Conservation (phyloP, 768 basidiomycete species). For the Mycena capillaripes region DNA sequence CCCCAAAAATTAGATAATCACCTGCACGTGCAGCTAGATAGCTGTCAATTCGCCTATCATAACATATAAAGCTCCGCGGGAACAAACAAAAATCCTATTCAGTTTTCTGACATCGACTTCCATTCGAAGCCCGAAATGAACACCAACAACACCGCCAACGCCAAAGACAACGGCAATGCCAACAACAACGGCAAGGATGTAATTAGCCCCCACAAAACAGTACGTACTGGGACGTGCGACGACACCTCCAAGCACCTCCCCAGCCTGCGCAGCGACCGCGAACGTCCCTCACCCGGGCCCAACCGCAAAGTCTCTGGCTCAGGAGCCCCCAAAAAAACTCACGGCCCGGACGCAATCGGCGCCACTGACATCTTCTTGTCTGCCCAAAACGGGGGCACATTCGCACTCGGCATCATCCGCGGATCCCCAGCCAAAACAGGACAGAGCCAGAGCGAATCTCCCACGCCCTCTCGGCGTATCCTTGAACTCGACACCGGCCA, state of each 20-base stretch:
- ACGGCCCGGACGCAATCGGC: neutral
- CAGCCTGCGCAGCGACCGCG: neutral
- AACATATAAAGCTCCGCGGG: no score
- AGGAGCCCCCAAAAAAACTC: neutral
- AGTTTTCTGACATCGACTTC: no score
- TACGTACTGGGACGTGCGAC: neutral
- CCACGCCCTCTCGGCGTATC: neutral
- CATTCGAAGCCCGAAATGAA: no score
- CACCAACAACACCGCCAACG: no score
- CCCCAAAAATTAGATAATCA: no score
- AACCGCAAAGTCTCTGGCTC: slow-evolving; percentile 1
- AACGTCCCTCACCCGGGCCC: neutral
- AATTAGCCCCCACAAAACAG: neutral
- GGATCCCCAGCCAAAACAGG: neutral
- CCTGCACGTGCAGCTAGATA: no score
- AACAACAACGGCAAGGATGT: neutral
- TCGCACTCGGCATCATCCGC: neutral
- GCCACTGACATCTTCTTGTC: neutral
- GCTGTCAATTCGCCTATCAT: neutral
- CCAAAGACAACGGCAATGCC: neutral
- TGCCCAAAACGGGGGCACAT: neutral
- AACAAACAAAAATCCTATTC: no score
- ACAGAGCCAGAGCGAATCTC: neutral
- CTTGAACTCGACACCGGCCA: neutral
- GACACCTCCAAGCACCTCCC: neutral